Evolutionary conservation across 768 basidiomycete species (phyloP).

Genomic region (Lactifluus rugatus): DNA sequence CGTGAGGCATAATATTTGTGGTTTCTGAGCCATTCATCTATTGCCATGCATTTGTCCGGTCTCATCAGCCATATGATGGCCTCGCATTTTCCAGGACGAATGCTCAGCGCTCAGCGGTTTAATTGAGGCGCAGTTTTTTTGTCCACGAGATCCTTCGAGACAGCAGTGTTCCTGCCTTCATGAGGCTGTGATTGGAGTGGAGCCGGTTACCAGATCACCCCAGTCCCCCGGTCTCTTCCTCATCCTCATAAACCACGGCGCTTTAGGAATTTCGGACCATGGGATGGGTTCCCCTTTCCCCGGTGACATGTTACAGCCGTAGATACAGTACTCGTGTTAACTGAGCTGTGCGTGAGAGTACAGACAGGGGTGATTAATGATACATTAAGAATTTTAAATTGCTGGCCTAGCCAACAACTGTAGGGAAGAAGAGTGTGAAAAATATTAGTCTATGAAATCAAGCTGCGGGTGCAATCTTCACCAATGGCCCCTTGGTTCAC

Average conservation of each 20-base stretch:
- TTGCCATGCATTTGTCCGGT: background rate
- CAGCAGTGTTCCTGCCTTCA: background rate
- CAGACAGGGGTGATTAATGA: conserved; percentile 6
- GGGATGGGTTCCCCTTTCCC: background rate
- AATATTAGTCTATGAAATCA: background rate
- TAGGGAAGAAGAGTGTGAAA: background rate
- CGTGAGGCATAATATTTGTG: background rate
- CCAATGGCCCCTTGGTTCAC: conserved; percentile 44
- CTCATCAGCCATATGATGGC: background rate
- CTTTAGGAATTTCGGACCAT: background rate
- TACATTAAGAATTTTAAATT: background rate
- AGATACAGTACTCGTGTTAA: background rate
- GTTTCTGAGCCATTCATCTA: background rate
- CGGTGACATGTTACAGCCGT: background rate
- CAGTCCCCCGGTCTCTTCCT: background rate
- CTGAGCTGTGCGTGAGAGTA: background rate
- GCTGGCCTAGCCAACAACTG: background rate
- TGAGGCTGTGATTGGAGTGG: background rate
- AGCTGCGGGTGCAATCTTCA: conserved; percentile 22
- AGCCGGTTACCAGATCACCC: background rate
- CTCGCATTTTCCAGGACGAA: background rate
- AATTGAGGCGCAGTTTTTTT: background rate
- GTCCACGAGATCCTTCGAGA: background rate
- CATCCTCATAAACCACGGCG: background rate
- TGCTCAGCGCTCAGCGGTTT: background rate